Base-by-base conservation (phyloP, 108 stramenopile species). In the Pseudonitzschia multistriata region DNA sequence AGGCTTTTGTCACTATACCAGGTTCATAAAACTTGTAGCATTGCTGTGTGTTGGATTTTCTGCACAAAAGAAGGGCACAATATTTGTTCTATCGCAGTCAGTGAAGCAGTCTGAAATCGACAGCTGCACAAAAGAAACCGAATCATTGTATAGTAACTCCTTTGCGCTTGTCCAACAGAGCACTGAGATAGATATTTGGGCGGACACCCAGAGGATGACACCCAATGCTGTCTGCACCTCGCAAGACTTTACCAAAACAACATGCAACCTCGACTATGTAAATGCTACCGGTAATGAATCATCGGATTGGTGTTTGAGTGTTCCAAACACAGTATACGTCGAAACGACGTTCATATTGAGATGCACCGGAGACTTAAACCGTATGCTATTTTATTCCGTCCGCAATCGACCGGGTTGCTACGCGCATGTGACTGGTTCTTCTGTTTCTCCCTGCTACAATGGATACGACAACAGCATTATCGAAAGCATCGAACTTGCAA, bases 291-390 rank as follows among this genome's bases (percentile, higher is more conserved):
- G 42, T 13, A 45, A 45, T 13, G 50, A 52, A 19, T 25, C 50
- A 19, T 52, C 24, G 50, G 50, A 52, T 19, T 52, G 50, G 50
- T 52, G 50, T 25, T 25, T 52, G 24, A 2, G 5, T 52, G 22
- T 52, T 25, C 50, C 50, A 22, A 52, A 52, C 50, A 52, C 50
- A 7, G 7, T 52, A 10, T 52, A 52, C 50, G 22, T 52, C 50
- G 50, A 52, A 24, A 52, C 50, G 24, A 25, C 11, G 8, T 52
- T 25, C 24, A 52, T 52, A 2, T 22, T 24, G 4, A 52, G 25
- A 25, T 52, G 50, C 50, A 25, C 21, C 25, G 24, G 24, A 10
- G 19, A 11, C 24, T 2, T 0, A 1, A 24, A 52, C 22, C 21
- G 25, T 24, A 22, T 25, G 21, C 1, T 52, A 0, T 52, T 52